phyloP scores from a whole-genome alignment of 2,329 filamentous ascomycete genomes.

The Aciculosporium take region DNA sequence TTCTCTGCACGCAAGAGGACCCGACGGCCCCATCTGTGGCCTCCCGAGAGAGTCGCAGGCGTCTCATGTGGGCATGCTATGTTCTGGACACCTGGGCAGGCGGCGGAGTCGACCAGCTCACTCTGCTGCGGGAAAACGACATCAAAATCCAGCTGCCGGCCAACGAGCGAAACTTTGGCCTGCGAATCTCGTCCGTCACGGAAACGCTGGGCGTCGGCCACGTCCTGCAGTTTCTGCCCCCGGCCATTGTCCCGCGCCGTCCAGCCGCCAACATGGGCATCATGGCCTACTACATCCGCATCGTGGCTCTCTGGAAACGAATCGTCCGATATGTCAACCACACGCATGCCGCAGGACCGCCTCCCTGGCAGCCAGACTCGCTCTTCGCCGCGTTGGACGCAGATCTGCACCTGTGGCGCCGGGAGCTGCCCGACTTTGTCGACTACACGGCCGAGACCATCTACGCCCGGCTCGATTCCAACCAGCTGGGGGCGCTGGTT shows the following conservation, averaged over 20 bases:
- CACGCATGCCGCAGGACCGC: constrained; percentile 20
- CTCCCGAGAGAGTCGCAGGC: constrained; percentile 23
- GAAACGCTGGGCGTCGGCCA: constrained; percentile 27
- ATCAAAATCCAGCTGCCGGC: constrained; percentile 27
- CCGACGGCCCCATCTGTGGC: constrained; percentile 20
- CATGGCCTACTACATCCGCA: constrained; percentile 29
- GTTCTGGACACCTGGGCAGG: constrained; percentile 27
- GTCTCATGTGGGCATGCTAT: constrained; percentile 29
- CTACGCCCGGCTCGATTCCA: constrained; percentile 31
- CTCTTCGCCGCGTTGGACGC: constrained; percentile 27
- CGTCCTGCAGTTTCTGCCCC: constrained; percentile 25
- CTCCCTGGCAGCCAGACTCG: constrained; percentile 29
- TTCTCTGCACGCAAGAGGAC: constrained; percentile 22
- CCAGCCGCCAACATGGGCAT: constrained; percentile 29
- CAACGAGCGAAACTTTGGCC: constrained; percentile 27
- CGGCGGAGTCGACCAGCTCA: constrained; percentile 24
- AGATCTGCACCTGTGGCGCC: constrained; percentile 26
- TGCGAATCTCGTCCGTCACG: constrained; percentile 25
- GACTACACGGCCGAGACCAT: constrained; percentile 29
- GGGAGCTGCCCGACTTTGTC: constrained; percentile 28
- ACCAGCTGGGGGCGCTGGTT: constrained; percentile 30
- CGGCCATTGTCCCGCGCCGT: constrained; percentile 23
- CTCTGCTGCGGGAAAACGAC: constrained; percentile 24
- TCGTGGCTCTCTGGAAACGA: constrained; percentile 26
- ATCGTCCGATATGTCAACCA: constrained; percentile 29